Conservation (phyloP, 2,329 filamentous ascomycete genomes). For the Nothophoma quercina region DNA sequence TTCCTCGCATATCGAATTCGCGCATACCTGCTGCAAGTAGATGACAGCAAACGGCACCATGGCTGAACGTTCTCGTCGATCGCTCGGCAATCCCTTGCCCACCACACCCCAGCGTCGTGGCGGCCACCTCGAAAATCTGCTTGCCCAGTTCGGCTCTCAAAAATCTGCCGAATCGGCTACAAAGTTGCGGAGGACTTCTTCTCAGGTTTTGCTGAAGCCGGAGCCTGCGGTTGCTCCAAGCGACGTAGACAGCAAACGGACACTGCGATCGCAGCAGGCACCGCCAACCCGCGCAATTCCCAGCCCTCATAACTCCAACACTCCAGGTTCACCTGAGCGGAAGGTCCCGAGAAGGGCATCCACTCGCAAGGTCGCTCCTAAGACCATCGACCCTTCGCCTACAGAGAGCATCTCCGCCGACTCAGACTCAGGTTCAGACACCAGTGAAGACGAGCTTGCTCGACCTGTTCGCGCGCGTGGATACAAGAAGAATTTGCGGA, state of each 20-base stretch:
- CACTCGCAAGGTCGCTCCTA: not conserved
- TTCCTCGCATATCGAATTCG: not conserved
- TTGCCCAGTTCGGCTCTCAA: slow-evolving; percentile 42
- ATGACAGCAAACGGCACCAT: slow-evolving; percentile 24
- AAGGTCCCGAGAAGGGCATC: not conserved
- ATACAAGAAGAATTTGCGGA: slow-evolving; percentile 21
- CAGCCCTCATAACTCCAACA: slow-evolving; percentile 8
- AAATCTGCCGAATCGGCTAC: slow-evolving; percentile 43
- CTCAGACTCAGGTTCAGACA: slow-evolving; percentile 19
- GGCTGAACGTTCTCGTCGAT: slow-evolving; percentile 25
- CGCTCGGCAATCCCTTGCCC: slow-evolving; percentile 28
- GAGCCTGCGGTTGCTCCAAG: not conserved
- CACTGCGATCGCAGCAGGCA: slow-evolving; percentile 4
- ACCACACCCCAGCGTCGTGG: slow-evolving; percentile 36
- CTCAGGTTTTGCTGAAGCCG: slow-evolving; percentile 9
- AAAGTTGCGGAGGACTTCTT: slow-evolving; percentile 32
- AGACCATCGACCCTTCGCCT: not conserved
- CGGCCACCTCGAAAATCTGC: slow-evolving; percentile 32
- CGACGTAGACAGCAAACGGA: slow-evolving; percentile 20
- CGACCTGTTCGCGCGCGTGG: slow-evolving; percentile 15
- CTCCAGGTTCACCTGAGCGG: not conserved
- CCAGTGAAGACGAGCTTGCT: slow-evolving; percentile 38
- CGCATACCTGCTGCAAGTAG: not conserved
- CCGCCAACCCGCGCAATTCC: slow-evolving; percentile 14
- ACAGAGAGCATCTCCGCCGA: not conserved